Evolutionary conservation across 2,329 filamentous ascomycete species (phyloP).

Genomic region (Claviceps spartinae): DNA sequence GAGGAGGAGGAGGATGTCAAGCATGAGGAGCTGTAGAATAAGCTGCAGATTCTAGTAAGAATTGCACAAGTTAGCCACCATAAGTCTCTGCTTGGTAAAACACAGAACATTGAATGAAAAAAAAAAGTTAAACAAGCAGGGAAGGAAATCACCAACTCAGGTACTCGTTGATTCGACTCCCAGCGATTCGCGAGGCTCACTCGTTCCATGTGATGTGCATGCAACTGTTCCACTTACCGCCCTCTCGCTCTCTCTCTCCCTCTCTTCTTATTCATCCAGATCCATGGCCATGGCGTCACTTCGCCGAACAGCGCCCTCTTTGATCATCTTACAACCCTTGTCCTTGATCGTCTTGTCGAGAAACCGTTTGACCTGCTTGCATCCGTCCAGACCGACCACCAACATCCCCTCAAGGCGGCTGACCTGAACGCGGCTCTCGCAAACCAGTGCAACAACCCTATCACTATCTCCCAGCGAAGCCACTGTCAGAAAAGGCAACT

Average conservation of each 20-base stretch:
- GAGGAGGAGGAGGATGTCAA: slow-evolving; percentile 14
- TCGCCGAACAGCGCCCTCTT: slow-evolving; percentile 37
- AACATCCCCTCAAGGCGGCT: slow-evolving; percentile 81
- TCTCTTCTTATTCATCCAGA: slow-evolving; percentile 23
- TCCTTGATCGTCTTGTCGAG: slow-evolving; percentile 68
- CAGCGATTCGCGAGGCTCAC: not conserved
- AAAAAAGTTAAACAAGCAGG: not conserved
- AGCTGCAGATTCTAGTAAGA: not conserved
- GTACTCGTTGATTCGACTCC: too few relatives aligned
- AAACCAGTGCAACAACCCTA: slow-evolving; percentile 63
- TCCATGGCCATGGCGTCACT: slow-evolving; percentile 37
- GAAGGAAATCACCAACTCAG: not conserved
- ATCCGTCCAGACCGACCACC: slow-evolving; percentile 82
- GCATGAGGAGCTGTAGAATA: slow-evolving; percentile 37
- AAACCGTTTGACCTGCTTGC: slow-evolving; percentile 69
- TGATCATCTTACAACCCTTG: slow-evolving; percentile 51
- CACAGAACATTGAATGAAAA: not conserved
- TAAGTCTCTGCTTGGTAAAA: not conserved
- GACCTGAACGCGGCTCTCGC: slow-evolving; percentile 81
- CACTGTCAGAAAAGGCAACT: slow-evolving; percentile 78
- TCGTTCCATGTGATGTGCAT: not conserved
- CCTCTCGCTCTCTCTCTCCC: not conserved
- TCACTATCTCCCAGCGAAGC: slow-evolving; percentile 64
- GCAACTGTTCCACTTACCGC: not conserved
- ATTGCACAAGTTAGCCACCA: not conserved